Base-by-base conservation (phyloP, 2,329 filamentous ascomycete genomes). In the Apiospora rasikravindrae region DNA sequence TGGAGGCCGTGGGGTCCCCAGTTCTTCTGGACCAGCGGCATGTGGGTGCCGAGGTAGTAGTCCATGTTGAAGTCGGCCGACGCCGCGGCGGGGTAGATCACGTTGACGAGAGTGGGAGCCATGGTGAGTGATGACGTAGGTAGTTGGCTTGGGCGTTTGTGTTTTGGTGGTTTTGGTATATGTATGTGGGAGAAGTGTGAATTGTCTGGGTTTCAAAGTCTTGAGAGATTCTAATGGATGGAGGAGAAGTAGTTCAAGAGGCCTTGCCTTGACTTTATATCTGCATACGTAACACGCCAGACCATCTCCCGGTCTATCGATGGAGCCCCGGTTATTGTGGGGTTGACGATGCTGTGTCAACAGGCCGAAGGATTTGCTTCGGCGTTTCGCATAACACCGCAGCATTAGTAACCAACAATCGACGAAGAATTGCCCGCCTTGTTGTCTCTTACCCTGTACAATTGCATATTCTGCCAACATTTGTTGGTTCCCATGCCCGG, bases 41-140 rank as follows among this genome's bases (percentile, higher is more conserved):
- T 85, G 80, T 88, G 86, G 26, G 74, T 82, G 3, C 76, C 71
- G 49, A 86, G 76, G 76, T 87, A 88, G 82, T 88, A 88, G 45
- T 85, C 80, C 74, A 86, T 78, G 79, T 88, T 78, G 80, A 88
- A 88, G 14, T 74, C 82, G n/a, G 76, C 72, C 73, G 78, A 80
- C 49, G 78, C 76, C n/a, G 79, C 82, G 67, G 79, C 77, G 4
- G 85, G 84, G 77, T 87, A 88, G 57, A 84, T 71, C 40, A 83
- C 77, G 42, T 77, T 77, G 70, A 79, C 51, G 73, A 75, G 73
- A 79, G 7, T 71, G 14, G 75, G 70, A 14, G 73, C 72, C 76
- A 77, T 77, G 61, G 49, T 69, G 47, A 16, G 10, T 26, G 51
- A 33, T 33, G 51, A 61, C 10, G 57, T 64, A n/a, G 22, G 26